Percentiles rank a stretch among this genome's conserved stretches.
Conservation (phyloP, 345 rosid genomes). For the Corymbia maculata region DNA sequence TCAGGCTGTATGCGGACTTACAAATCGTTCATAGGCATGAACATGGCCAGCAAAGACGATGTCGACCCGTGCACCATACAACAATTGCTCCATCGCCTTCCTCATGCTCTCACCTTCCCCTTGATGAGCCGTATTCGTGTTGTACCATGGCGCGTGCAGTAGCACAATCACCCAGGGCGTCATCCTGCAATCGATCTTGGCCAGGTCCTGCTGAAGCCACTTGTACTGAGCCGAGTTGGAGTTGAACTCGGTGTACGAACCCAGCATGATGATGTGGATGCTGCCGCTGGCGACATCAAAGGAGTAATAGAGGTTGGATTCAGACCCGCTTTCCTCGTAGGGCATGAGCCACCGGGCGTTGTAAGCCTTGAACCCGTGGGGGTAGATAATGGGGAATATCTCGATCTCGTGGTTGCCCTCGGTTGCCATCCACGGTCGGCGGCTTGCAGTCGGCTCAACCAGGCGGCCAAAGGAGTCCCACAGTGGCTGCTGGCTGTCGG, state of each 20-base stretch:
- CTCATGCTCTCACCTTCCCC: constrained; percentile 94
- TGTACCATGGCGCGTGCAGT: constrained; percentile 92
- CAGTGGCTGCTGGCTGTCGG: constrained; percentile 53
- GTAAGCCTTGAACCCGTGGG: constrained; percentile 59
- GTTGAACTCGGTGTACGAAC: constrained; percentile 64
- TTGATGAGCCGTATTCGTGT: constrained; percentile 69
- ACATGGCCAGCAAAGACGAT: constrained; percentile 82
- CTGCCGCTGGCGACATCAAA: constrained; percentile 61
- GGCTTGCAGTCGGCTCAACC: constrained; percentile 67
- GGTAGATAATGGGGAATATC: constrained; percentile 48
- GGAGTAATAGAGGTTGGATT: constrained; percentile 78
- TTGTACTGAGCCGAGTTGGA: constrained; percentile 47
- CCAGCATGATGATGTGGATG: constrained; percentile 51
- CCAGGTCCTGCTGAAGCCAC: constrained; percentile 66
- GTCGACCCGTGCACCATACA: constrained; percentile 68
- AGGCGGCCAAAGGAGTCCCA: constrained; percentile 97
- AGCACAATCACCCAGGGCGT: constrained; percentile 85
- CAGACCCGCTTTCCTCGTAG: constrained; percentile 50
- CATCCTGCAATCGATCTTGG: constrained; percentile 37
- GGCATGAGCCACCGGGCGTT: constrained; percentile 95
- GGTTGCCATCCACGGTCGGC: constrained; percentile 91
- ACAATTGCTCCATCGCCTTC: constrained; percentile 54
- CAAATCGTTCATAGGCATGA: constrained; percentile 94
- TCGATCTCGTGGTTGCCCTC: constrained; percentile 95
- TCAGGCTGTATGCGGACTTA: constrained; percentile 14